Percentiles rank a stretch among this genome's conserved stretches.
phyloP scores from a whole-genome alignment of 2,329 filamentous ascomycete species.

The Magnaporthiopsis poae region DNA sequence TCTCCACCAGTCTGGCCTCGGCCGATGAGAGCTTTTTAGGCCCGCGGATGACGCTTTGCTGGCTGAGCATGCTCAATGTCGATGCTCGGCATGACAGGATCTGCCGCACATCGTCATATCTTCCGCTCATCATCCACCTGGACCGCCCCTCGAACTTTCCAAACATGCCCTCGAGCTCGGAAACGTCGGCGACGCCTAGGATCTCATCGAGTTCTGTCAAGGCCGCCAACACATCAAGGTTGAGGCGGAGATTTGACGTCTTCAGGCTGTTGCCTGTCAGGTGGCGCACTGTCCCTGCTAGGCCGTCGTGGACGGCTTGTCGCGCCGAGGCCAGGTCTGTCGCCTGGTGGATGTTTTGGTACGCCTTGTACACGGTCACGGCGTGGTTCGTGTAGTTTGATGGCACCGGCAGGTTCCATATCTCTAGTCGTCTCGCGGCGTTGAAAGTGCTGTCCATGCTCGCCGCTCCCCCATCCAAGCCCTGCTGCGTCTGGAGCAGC shows the following conservation, averaged over 20 bases:
- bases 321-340: conserved; percentile 44
- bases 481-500: conserved; percentile 59
- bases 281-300: conserved; percentile 49
- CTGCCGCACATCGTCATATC: conserved; percentile 69
- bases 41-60: conserved; percentile 53
- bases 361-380: conserved; percentile 66
- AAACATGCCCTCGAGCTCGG: conserved; percentile 54
- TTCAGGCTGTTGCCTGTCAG: conserved; percentile 41
- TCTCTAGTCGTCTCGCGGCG: conserved; percentile 71
- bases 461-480: conserved; percentile 43
- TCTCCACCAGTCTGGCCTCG: conserved; percentile 61
- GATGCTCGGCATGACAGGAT: conserved; percentile 77
- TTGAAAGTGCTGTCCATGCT: conserved; percentile 65
- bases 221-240: conserved; percentile 56
- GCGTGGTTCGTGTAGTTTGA: conserved; percentile 50
- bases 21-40: conserved; percentile 51
- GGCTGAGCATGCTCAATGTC: conserved; percentile 67
- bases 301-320: conserved; percentile 51
- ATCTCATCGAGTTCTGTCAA: conserved; percentile 76
- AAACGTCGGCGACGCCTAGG: conserved; percentile 47
- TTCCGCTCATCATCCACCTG: conserved; percentile 72
- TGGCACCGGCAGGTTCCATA: conserved; percentile 82
- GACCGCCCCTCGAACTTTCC: conserved; percentile 54
- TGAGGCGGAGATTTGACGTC: conserved; percentile 41
- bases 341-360: conserved; percentile 67